phyloP scores from a whole-genome alignment of 2,329 filamentous ascomycete species.

The Sordariomycetes sp. region DNA sequence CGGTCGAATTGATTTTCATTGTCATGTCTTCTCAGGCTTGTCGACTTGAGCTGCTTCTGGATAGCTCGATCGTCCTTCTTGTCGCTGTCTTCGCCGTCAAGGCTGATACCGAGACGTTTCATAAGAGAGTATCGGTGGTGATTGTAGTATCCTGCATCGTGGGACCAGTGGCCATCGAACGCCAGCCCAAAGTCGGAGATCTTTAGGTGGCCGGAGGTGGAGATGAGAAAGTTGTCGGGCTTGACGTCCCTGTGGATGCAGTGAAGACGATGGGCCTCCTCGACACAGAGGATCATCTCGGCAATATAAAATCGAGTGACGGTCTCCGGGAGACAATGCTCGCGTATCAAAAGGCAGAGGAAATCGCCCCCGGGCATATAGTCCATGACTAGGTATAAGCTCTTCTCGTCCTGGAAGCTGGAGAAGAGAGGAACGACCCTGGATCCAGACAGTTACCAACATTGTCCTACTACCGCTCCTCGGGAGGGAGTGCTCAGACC shows the following conservation, averaged over 20 bases:
- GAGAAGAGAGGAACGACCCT: constrained; percentile 80
- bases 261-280: constrained; percentile 76
- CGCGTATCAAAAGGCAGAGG: constrained; percentile 72
- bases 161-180: constrained; percentile 91
- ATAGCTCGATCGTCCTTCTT: neutral
- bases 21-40: constrained; percentile 7
- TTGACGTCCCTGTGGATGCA: constrained; percentile 97
- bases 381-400: constrained; percentile 92
- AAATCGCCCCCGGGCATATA: constrained; percentile 98
- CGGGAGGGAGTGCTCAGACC: neutral
- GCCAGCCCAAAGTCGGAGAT: constrained; percentile 95
- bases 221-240: constrained; percentile 93
- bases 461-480: constrained; percentile 2
- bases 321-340: constrained; percentile 70
- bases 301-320: constrained; percentile 81
- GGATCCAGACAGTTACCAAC: neutral
- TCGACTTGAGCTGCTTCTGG: constrained; percentile 1
- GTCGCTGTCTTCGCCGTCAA: constrained; percentile 5
- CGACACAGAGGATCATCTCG: constrained; percentile 92
- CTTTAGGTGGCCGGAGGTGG: constrained; percentile 78
- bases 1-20: constrained; percentile 5
- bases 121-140: constrained; percentile 72
- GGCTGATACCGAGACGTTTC: constrained; percentile 58
- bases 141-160: constrained; percentile 79
- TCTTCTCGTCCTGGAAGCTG: constrained; percentile 77